These are phyloP conservation scores for Cystobasidium slooffiae DNA, from an alignment of 1,284 basidiomycete species.

Conservation along the genomic window DNA sequence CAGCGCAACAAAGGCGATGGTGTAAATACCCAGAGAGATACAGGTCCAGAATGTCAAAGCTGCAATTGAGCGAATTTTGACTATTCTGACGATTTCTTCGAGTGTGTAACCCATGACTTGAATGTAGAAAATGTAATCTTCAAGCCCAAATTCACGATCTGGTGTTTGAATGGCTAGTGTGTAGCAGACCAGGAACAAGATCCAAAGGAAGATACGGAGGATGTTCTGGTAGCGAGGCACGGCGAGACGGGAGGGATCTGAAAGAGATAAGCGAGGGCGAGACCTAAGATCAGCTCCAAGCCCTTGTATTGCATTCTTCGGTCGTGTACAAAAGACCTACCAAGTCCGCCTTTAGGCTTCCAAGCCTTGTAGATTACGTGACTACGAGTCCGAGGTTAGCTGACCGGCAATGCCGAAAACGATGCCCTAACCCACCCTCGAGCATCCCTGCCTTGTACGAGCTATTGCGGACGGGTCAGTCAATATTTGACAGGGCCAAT, in stretches of 20 bases:
- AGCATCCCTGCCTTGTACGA: slow-evolving; percentile 42
- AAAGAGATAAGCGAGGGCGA: slow-evolving; percentile 63
- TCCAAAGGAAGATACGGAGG: slow-evolving; percentile 71
- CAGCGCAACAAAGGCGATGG: slow-evolving; percentile 73
- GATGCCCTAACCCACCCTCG: slow-evolving; percentile 13
- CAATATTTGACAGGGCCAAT: slow-evolving; percentile 40
- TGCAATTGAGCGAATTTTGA: slow-evolving; percentile 63
- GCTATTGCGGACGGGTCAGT: neutral
- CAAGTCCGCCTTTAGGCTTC: slow-evolving; percentile 55
- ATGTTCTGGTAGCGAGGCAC: slow-evolving; percentile 72
- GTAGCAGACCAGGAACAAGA: slow-evolving; percentile 80
- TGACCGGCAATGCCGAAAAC: neutral
- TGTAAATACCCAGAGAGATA: slow-evolving; percentile 72
- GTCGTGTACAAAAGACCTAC: too few species aligned
- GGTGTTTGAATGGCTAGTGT: slow-evolving; percentile 52
- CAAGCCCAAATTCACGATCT: slow-evolving; percentile 51
- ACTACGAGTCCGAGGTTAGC: neutral
- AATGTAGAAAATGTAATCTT: slow-evolving; percentile 47
- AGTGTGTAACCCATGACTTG: slow-evolving; percentile 51
- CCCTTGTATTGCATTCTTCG: too few species aligned
- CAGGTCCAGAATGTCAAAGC: slow-evolving; percentile 82
- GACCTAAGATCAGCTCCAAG: neutral
- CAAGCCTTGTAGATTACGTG: slow-evolving; percentile 44
- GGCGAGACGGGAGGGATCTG: slow-evolving; percentile 76
- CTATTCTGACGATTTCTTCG: slow-evolving; percentile 60